These are phyloP conservation scores for Paecilomyces sp. DNA, from an alignment of 2,329 filamentous ascomycete species.

Conservation along the genomic window DNA sequence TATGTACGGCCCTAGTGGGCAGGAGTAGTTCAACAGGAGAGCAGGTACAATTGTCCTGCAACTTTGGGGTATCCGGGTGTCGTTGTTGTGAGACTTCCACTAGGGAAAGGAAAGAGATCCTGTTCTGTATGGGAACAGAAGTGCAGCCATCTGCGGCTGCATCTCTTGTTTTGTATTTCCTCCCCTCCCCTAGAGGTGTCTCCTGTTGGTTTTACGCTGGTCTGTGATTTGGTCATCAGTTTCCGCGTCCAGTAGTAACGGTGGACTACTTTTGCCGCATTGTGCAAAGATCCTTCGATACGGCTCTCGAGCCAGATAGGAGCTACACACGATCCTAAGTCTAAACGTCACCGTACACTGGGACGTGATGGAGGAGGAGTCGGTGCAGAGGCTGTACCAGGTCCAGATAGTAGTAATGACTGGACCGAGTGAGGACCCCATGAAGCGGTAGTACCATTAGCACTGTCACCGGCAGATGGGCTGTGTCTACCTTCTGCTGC, in stretches of 20 bases:
- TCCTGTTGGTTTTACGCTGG: neutral
- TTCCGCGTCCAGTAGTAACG: neutral
- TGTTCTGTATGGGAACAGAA: neutral
- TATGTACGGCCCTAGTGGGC: neutral
- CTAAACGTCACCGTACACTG: conserved; percentile 1
- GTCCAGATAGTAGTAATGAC: conserved; percentile 13
- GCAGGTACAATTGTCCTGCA: neutral
- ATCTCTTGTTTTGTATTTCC: neutral
- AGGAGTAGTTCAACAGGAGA: neutral
- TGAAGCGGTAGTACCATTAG: conserved; percentile 2
- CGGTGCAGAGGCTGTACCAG: conserved; percentile 16
- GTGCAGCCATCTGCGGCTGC: neutral
- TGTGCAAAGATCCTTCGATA: neutral
- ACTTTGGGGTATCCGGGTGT: neutral
- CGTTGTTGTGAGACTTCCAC: neutral
- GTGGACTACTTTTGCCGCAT: neutral
- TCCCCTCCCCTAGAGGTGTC: neutral
- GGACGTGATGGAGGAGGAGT: conserved; percentile 15
- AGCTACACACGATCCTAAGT: neutral
- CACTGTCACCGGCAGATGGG: neutral
- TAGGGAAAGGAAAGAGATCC: neutral
- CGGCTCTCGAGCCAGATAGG: neutral
- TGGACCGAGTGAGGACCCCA: conserved; percentile 9
- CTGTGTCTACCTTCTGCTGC: conserved; percentile 3
- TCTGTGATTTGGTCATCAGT: neutral